These are phyloP conservation scores for Calamus simplicifolius DNA, from an alignment of 176 grass and related monocot species.

Conservation along the genomic window DNA sequence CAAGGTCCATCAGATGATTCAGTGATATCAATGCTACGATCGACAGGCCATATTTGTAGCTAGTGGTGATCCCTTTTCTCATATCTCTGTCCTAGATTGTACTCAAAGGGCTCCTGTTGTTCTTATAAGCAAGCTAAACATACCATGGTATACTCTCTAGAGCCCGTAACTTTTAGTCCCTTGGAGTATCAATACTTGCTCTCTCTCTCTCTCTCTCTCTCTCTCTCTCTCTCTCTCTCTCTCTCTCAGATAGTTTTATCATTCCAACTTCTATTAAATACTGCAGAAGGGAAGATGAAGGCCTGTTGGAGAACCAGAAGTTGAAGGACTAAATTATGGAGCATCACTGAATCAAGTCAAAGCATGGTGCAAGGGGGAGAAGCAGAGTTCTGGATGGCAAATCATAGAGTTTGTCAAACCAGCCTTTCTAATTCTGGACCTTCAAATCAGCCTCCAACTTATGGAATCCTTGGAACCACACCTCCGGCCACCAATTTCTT, in stretches of 20 bases:
- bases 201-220: not conserved
- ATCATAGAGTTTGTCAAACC: constrained; percentile 3
- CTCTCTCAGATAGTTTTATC: constrained; percentile 16
- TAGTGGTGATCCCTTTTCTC: no score
- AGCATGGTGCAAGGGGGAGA: not conserved
- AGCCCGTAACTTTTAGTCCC: no score
- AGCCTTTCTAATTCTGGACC: not conserved
- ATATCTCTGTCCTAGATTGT: no score
- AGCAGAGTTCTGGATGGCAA: not conserved
- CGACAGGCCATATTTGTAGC: no score
- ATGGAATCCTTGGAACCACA: constrained; percentile 3
- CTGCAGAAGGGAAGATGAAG: not conserved
- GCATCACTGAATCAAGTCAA: not conserved
- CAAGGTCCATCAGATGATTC: no score
- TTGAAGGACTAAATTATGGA: not conserved
- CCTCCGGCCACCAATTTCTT: constrained; percentile 10
- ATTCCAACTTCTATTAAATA: constrained; percentile 5
- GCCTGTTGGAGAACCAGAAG: no score
- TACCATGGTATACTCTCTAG: constrained; percentile 1
- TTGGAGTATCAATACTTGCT: no score
- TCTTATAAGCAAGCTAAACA: no score
- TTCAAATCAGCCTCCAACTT: not conserved
- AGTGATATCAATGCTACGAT: no score
- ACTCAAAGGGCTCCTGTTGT: no score
- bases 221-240: constrained; percentile 6